phyloP scores from a whole-genome alignment of 2,329 filamentous ascomycete genomes.

The Cordyceps farinosa region DNA sequence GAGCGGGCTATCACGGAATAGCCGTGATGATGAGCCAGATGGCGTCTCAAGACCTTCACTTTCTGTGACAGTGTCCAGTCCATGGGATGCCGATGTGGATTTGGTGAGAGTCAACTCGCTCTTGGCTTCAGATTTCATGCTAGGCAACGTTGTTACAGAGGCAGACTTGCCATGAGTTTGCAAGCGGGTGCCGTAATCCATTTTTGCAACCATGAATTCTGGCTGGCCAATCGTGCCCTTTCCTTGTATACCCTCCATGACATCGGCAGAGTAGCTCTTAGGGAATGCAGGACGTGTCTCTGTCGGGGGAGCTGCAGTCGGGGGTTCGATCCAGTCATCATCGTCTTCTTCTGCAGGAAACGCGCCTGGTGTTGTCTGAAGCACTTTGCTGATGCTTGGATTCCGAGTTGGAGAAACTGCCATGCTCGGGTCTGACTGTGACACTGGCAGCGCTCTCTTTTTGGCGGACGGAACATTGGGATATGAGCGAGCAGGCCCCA shows the following conservation, averaged over 20 bases:
- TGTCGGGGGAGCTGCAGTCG: constrained; percentile 31
- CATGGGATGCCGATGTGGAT: constrained; percentile 53
- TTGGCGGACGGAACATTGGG: constrained; percentile 36
- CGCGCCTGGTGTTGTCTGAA: constrained; percentile 51
- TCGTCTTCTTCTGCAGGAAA: constrained; percentile 56
- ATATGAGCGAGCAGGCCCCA: constrained; percentile 47
- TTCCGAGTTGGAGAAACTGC: constrained; percentile 29
- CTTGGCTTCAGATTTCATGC: constrained; percentile 19
- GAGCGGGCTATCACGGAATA: constrained; percentile 69
- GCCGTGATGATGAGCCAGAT: constrained; percentile 54
- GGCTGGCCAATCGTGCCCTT: constrained; percentile 46
- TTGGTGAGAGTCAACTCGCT: constrained; percentile 48
- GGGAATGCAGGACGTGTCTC: constrained; percentile 48
- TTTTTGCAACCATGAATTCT: constrained; percentile 28
- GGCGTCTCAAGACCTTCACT: constrained; percentile 43
- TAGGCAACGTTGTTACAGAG: constrained; percentile 56
- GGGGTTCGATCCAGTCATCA: constrained; percentile 62
- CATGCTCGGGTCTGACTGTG: constrained; percentile 29
- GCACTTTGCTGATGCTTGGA: constrained; percentile 25
- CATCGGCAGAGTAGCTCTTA: constrained; percentile 60
- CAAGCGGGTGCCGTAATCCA: not conserved
- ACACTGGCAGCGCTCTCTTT: constrained; percentile 24
- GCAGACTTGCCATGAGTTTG: constrained; percentile 54
- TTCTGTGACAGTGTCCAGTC: constrained; percentile 47
- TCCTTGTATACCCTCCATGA: constrained; percentile 54